A percentile compares a stretch with the other conserved stretches of the same genome.
phyloP scores from a whole-genome alignment of 73 alveolate genomes.

The Urostyla sp. region DNA sequence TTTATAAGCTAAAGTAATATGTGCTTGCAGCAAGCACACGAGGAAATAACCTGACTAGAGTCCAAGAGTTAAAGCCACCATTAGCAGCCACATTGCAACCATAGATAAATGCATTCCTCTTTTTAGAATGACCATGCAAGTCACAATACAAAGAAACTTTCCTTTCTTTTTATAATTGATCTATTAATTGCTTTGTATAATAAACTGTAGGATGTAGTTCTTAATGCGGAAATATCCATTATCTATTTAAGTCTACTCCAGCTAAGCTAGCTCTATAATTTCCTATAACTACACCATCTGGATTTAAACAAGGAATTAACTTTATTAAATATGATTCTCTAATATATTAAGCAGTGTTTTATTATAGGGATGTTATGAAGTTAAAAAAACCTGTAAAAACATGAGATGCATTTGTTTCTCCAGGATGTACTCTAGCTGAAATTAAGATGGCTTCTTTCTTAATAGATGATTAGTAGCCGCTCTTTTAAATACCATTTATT shows the following conservation, averaged over 20 bases:
- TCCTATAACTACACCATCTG: constrained; percentile 95
- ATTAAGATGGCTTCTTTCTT: constrained; percentile 70
- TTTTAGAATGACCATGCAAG: constrained; percentile 94
- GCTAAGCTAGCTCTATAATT: constrained; percentile 89
- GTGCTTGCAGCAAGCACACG: constrained; percentile 54
- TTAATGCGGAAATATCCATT: constrained; percentile 91
- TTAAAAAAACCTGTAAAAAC: constrained; percentile 77
- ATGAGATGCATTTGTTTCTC: constrained; percentile 79
- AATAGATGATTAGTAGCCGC: neutral
- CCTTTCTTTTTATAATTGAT: constrained; percentile 73
- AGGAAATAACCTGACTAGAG: constrained; percentile 58
- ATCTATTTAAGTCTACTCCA: constrained; percentile 92
- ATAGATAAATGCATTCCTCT: constrained; percentile 86
- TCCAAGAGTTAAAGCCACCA: constrained; percentile 72
- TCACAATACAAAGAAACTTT: constrained; percentile 72
- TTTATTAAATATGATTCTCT: constrained; percentile 56
- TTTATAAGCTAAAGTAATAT: constrained; percentile 46
- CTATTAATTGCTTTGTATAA: constrained; percentile 77
- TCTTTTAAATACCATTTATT: neutral
- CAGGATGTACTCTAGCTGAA: constrained; percentile 84
- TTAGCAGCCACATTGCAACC: constrained; percentile 82
- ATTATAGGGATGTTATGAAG: constrained; percentile 44
- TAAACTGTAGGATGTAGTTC: constrained; percentile 80
- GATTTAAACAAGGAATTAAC: constrained; percentile 94
- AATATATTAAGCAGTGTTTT: neutral